Base-by-base conservation (phyloP, 2,329 filamentous ascomycete species). In the Botryosphaeria agaves region DNA sequence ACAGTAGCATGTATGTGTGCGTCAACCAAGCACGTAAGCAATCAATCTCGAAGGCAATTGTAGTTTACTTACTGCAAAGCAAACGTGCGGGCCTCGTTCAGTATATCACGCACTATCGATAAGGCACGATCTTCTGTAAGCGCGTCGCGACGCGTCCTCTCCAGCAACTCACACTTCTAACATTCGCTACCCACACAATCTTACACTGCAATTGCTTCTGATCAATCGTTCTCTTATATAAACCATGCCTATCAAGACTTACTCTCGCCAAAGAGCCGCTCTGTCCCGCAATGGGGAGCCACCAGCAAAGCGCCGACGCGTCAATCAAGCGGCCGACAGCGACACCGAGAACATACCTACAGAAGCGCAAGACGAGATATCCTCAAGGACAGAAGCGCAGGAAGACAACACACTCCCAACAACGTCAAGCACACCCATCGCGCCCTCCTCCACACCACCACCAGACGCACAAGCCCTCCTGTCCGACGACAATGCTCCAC, bases 271-370 rank as follows among this genome's bases (percentile, higher is more conserved):
- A 28, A 41, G 38, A 27, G 49, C 46, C 37, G 43, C 38, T 28
- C 35, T 43, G 21, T 31, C 45, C 14, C 38, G 40, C 32, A 42
- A 48, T 34, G 45, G 45, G 26, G 49, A 51, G 34, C 47, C 48
- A 14, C 41, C 48, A 7, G 37, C 43, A 19, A 55, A 55, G 35
- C 51, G 50, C 31, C 42, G 48, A 43, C 48, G 52, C 45, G 43
- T 55, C 9, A 16, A 26, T 15, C 14, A 26, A 21, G 21, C 14
- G n/a, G 5, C 15, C 8, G 18, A 19, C 7, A 8, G 20, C 18
- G 24, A 26, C 7, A 7, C 11, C 9, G 14, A 8, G 9, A 7
- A 5, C 15, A 14, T 19, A n/a, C 15, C 24, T 24, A 17, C 27
- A 17, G 20, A 23, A 23, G 20, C n/a, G n/a, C n/a, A 23, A 23